Conservation (phyloP, 768 basidiomycete genomes). For the Psilocybe tampanensis region DNA sequence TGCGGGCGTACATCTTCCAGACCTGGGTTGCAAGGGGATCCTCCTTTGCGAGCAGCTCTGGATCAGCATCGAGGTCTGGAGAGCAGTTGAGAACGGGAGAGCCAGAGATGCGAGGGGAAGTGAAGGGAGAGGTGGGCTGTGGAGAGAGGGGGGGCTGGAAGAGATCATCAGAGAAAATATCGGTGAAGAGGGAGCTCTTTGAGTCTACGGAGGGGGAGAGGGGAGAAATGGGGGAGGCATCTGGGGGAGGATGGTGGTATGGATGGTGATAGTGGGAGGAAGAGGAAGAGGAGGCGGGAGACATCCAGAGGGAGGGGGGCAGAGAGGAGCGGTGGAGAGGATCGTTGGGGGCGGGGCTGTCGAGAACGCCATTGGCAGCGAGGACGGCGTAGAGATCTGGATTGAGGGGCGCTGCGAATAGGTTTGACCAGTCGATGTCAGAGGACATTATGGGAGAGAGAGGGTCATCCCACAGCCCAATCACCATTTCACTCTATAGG, state of each 20-base stretch:
- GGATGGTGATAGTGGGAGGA: constrained; percentile 41
- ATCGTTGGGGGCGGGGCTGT: constrained; percentile 30
- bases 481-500: neutral
- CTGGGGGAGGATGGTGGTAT: constrained; percentile 43
- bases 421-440: constrained; percentile 47
- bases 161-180: constrained; percentile 72
- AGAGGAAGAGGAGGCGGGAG: constrained; percentile 48
- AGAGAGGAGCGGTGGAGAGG: constrained; percentile 50
- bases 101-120: constrained; percentile 67
- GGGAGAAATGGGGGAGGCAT: constrained; percentile 42
- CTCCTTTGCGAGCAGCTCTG: constrained; percentile 71
- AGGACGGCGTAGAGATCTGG: constrained; percentile 63
- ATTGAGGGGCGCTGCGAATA: constrained; percentile 66
- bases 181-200: constrained; percentile 65
- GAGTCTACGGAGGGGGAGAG: constrained; percentile 51
- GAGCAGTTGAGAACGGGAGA: constrained; percentile 66
- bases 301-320: constrained; percentile 87
- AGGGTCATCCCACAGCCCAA: neutral
- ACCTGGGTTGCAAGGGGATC: constrained; percentile 95
- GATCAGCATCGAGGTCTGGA: constrained; percentile 52
- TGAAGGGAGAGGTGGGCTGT: constrained; percentile 53
- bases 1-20: constrained; percentile 95
- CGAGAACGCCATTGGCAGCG: constrained; percentile 60
- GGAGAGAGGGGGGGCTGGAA: constrained; percentile 50
- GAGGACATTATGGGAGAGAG: constrained; percentile 21